Evolutionary conservation across 208 protist genomes (phyloP).

Genomic region (Acanthamoeba culbertsoni): DNA sequence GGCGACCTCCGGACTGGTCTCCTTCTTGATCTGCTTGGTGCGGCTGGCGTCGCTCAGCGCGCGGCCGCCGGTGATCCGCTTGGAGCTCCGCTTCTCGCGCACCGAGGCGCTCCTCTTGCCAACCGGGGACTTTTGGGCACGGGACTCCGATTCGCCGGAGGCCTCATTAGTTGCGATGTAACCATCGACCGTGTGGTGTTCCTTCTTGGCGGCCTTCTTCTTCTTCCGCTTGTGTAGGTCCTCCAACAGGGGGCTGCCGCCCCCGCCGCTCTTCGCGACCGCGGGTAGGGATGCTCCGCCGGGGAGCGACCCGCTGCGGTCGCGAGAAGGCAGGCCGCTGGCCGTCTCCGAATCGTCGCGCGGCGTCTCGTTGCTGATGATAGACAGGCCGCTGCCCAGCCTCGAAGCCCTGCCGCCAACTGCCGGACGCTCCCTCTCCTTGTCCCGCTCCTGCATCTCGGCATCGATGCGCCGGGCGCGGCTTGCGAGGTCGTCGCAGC

Average conservation of each 20-base stretch:
- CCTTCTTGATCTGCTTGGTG: background rate
- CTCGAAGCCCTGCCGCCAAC: background rate
- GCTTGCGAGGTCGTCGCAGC: background rate
- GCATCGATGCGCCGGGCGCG: background rate
- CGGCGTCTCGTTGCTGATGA: background rate
- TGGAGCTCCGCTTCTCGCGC: background rate
- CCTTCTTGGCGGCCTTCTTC: background rate
- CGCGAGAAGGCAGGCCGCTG: background rate
- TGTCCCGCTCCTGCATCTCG: background rate
- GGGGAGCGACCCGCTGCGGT: background rate
- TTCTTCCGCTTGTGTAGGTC: background rate
- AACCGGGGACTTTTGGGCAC: background rate
- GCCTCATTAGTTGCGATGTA: too few relatives aligned
- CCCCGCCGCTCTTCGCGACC: background rate
- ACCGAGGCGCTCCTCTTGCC: background rate
- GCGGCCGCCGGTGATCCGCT: background rate
- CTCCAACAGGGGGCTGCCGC: background rate
- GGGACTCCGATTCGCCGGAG: background rate
- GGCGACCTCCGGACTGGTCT: background rate
- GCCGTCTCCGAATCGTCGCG: background rate
- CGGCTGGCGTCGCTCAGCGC: background rate
- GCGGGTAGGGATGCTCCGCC: background rate
- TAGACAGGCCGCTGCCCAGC: background rate
- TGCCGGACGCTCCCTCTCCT: too few relatives aligned
- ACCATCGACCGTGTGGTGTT: background rate